Evolutionary conservation across 176 grass and related monocot genomes (phyloP), one percentile per base, ranked within the genome.

Genomic region (Ensete glaucum): DNA sequence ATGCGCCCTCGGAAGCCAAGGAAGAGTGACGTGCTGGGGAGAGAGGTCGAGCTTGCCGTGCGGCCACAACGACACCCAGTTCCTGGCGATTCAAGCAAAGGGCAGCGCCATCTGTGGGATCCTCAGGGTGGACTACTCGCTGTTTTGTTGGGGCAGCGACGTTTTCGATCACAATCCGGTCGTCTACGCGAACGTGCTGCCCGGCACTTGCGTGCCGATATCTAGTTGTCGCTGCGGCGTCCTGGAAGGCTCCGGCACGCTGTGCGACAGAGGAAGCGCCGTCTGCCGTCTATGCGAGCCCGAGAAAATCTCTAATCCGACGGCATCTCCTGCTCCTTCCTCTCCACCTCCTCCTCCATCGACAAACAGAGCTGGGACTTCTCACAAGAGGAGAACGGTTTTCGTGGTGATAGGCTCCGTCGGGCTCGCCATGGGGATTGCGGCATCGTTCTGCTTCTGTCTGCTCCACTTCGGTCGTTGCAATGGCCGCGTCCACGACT

Each of bases 141-240:
- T 97, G n/a, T 74, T 88, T 62, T 97, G 93, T 55, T 97, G 93
- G 93, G 93, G 93, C 17, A 83, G 73, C 11, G 48, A 14, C 11
- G 69, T 82, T 9, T 82, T 97, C 71, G 34, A 67, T 62, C 70
- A 71, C 53, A 87, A 90, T 66, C 84, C 79, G 56, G 53, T 91
- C 20, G 83, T 91, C 26, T 93, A 90, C 75, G 11, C 71, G 9
- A 81, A 83, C 58, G 83, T 97, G 21, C 65, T 97, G 75, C 93
- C 93, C 7, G 90, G 93, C 0, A 73, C 90, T 7, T 97, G 93
- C 50, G 52, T 76, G 21, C 71, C 23, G 27, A 75, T 86, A 66
- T 67, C 85, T 1, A 58, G 55, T 0, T 97, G 93, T 77, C 0
- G 21, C 1, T 97, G 93, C 78, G 90, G 90, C 76, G 57, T 92